A percentile compares a stretch with the other conserved stretches of the same genome.
phyloP scores from a whole-genome alignment of 352 stramenopile genomes.

The Aphanomyces stellatus region DNA sequence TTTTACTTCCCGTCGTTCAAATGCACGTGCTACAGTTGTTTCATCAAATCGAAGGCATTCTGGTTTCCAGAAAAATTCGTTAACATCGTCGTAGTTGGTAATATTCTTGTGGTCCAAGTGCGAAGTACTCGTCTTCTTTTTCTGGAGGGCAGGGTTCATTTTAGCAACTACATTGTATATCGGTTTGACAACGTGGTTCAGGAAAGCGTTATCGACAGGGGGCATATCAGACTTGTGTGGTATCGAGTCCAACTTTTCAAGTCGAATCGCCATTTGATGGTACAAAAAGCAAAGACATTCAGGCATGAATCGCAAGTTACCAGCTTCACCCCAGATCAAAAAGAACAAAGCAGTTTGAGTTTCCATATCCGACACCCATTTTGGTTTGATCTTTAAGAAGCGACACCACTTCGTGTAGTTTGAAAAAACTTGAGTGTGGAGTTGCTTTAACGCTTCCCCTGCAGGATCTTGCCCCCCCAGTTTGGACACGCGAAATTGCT shows the following conservation, averaged over 20 bases:
- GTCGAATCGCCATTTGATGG: slow-evolving; percentile 62
- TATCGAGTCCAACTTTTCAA: slow-evolving; percentile 57
- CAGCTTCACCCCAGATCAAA: slow-evolving; percentile 78
- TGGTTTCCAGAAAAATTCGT: slow-evolving; percentile 84
- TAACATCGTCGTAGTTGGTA: slow-evolving; percentile 86
- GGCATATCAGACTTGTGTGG: slow-evolving; percentile 7
- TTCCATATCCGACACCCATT: slow-evolving; percentile 56
- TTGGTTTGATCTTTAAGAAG: slow-evolving; percentile 83
- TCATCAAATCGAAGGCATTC: slow-evolving; percentile 76
- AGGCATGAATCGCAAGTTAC: slow-evolving; percentile 83
- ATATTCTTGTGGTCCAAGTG: slow-evolving; percentile 70
- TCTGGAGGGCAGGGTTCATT: slow-evolving; percentile 40
- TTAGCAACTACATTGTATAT: slow-evolving; percentile 72
- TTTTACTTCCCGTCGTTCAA: slow-evolving; percentile 64
- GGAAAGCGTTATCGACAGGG: slow-evolving; percentile 52
- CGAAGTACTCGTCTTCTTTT: slow-evolving; percentile 13
- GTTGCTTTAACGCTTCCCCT: slow-evolving; percentile 49
- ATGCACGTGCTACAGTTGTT: slow-evolving; percentile 62
- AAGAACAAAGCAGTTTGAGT: slow-evolving; percentile 72
- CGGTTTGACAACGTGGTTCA: slow-evolving; percentile 60
- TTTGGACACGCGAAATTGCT: slow-evolving; percentile 55
- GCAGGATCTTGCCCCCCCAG: slow-evolving; percentile 29
- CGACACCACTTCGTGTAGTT: slow-evolving; percentile 94
- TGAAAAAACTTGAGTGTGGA: slow-evolving; percentile 92
- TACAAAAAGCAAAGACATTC: slow-evolving; percentile 86